These are phyloP conservation scores for Telfairia occidentalis DNA, from an alignment of 331 rosid genomes.

Conservation along the genomic window DNA sequence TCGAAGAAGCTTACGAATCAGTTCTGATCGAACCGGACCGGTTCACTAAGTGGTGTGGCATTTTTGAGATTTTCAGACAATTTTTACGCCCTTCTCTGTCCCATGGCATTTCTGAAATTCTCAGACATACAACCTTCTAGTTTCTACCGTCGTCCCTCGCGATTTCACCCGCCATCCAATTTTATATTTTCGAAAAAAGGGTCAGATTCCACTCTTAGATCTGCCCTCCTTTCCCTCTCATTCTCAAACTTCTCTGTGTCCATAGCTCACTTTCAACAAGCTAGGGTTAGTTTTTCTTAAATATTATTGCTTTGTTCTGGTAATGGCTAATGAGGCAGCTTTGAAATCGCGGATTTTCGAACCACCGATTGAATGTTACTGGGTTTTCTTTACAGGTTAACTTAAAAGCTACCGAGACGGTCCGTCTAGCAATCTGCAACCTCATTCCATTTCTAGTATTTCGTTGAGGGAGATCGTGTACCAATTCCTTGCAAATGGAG, in stretches of 20 bases:
- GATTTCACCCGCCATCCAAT: not conserved
- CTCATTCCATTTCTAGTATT: not conserved
- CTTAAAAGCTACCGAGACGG: not conserved
- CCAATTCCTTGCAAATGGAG: slow-evolving; percentile 33
- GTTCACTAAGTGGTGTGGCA: too few relatives aligned
- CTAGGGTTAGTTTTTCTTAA: not conserved
- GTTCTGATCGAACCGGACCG: too few relatives aligned
- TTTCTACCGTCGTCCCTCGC: too few relatives aligned
- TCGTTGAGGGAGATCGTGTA: not conserved
- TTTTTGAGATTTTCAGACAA: too few relatives aligned
- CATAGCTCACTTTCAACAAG: not conserved
- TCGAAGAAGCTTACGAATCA: too few relatives aligned
- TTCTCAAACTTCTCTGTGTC: not conserved
- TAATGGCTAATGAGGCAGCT: not conserved
- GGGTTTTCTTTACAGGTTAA: slow-evolving; percentile 33
- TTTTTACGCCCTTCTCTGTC: too few relatives aligned
- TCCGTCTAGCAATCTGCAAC: not conserved
- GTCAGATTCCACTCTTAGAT: not conserved
- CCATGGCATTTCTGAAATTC: too few relatives aligned
- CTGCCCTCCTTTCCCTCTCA: not conserved
- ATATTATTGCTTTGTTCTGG: not conserved
- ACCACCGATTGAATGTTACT: too few relatives aligned
- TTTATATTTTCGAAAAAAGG: not conserved
- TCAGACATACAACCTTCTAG: too few relatives aligned
- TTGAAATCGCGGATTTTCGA: too few relatives aligned